A percentile compares a stretch with the other conserved stretches of the same genome.
Conservation (phyloP, 352 stramenopile genomes). For the Peronospora belbahrii region DNA sequence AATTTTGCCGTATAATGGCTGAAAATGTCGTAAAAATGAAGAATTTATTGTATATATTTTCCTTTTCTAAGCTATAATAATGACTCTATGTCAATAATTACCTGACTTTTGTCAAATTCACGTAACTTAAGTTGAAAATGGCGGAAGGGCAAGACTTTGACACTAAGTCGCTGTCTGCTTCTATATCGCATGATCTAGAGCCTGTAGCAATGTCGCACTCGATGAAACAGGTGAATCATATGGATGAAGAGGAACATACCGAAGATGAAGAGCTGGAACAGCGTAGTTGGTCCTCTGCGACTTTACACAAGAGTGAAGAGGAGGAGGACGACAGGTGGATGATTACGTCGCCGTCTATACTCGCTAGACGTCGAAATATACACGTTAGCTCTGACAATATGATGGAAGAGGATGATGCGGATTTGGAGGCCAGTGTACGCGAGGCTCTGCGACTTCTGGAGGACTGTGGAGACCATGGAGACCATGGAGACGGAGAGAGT, state of each 20-base stretch:
- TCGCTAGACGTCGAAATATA: constrained; percentile 4
- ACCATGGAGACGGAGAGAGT: constrained; percentile 17
- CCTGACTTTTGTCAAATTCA: neutral
- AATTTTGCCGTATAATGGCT: too few species aligned
- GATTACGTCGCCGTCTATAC: constrained; percentile 14
- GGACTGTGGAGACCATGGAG: constrained; percentile 16
- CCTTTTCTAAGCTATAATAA: too few species aligned
- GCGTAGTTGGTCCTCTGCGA: constrained; percentile 11
- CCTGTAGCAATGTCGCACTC: neutral
- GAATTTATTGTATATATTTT: too few species aligned
- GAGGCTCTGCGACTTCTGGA: constrained; percentile 48
- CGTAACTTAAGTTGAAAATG: neutral
- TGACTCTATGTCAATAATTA: neutral
- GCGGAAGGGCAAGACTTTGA: neutral
- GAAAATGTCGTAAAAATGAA: too few species aligned
- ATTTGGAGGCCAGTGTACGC: constrained; percentile 45
- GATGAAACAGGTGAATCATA: neutral
- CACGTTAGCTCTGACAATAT: constrained; percentile 4
- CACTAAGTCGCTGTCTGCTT: constrained; percentile 4
- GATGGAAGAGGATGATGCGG: constrained; percentile 23
- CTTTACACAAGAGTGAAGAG: constrained; percentile 21
- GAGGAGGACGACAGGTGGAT: constrained; percentile 32
- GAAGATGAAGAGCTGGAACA: neutral
- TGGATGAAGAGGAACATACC: neutral
- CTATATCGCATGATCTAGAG: constrained; percentile 9